Evolutionary conservation across 208 protist species (phyloP).

Genomic region (Acanthamoeba healyi): DNA sequence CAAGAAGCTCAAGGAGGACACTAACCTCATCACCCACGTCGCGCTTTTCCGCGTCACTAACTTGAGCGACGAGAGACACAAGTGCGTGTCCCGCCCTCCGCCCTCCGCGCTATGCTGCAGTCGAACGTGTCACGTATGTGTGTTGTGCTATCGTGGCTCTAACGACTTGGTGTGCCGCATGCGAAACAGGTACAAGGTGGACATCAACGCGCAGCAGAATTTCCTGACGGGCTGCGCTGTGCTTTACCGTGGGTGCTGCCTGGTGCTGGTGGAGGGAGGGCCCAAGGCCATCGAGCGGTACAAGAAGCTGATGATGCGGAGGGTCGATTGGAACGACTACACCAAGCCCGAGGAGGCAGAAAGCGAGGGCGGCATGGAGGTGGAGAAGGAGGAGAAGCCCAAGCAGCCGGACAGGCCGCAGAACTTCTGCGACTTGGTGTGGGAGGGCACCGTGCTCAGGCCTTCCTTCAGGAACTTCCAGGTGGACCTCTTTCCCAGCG

Average conservation of each 20-base stretch:
- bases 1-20: constrained; percentile 73
- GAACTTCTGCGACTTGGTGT: constrained; percentile 75
- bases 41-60: constrained; percentile 41
- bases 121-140: too few relatives aligned
- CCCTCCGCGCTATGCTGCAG: not conserved
- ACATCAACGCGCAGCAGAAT: constrained; percentile 83
- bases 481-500: constrained; percentile 51
- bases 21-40: constrained; percentile 10
- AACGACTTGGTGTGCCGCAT: not conserved
- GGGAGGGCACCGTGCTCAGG: constrained; percentile 81
- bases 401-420: not conserved
- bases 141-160: constrained; percentile 68
- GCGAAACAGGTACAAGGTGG: constrained; percentile 77
- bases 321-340: constrained; percentile 85
- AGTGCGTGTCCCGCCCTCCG: not conserved
- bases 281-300: constrained; percentile 79
- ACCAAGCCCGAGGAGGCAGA: constrained; percentile 32
- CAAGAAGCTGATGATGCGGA: constrained; percentile 84
- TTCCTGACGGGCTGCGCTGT: constrained; percentile 77
- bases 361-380: not conserved
- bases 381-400: constrained; percentile 55
- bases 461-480: constrained; percentile 69
- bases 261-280: constrained; percentile 86
- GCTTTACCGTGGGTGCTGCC: constrained; percentile 41
- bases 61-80: constrained; percentile 71